Base-by-base conservation (phyloP, 2,329 filamentous ascomycete species). In the Penicillium occitanis region DNA sequence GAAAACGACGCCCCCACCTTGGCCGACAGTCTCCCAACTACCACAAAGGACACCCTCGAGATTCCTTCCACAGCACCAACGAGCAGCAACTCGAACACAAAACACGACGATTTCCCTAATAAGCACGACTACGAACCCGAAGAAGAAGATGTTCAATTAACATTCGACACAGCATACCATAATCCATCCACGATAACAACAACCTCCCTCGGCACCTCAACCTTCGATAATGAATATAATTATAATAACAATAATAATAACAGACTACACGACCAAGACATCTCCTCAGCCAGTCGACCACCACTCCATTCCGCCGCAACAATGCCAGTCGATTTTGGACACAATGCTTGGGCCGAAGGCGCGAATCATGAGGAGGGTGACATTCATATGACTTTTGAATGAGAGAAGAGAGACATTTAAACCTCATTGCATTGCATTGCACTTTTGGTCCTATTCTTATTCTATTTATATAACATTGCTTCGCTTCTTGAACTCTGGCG, bases 331-430 rank as follows among this genome's bases (percentile, higher is more conserved):
- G 70, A 70, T 50, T 68, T 74, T 50, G 72, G 74, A 70, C 78
- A 76, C 48, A 94, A 84, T 85, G 85, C 90, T 0, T 94, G 91
- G 91, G 88, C 86, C 2, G 90, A 87, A 66, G 82, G 87, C 55
- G 10, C n/a, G 33, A 89, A 91, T 53, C 78, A 79, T 30, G 90
- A 92, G 76, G 87, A 88, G 74, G 62, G 30, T 11, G 90, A 92
- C 77, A 91, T 94, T 69, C 85, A 86, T 37, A 90, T 94, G 90
- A 92, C 90, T 69, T 94, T 94, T 86, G 91, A 90, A 77, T 91
- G 81, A 80, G 48, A 13, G 17, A 28, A 13, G 17, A 44, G 51
- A 35, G 51, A 55, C 4, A 55, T 30, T 2, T 19, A 22, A 40
- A 57, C 53, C 17, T 57, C 3, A 57, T 57, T 57, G 30, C 53